These are phyloP conservation scores for Madurella fahalii DNA, from an alignment of 2,329 filamentous ascomycete species.

Conservation along the genomic window DNA sequence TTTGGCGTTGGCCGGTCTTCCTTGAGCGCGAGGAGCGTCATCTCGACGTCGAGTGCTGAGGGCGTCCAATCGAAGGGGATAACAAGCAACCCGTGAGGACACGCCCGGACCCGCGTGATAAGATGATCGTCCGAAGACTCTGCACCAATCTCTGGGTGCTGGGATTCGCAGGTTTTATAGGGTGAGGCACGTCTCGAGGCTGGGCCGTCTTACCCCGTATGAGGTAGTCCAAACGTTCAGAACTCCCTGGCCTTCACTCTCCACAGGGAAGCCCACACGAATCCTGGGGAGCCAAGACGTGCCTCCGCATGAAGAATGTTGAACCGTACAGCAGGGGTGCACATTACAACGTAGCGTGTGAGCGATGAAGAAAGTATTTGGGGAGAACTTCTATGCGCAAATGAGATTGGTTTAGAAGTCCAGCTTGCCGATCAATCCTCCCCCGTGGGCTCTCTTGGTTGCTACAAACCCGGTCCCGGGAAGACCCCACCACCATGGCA, in stretches of 20 bases:
- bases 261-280: constrained; percentile 15
- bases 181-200: neutral
- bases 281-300: constrained; percentile 7
- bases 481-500: too few relatives aligned
- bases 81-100: neutral
- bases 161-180: constrained; percentile 21
- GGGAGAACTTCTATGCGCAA: constrained; percentile 10
- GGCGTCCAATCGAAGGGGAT: neutral
- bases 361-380: too few relatives aligned
- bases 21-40: constrained; percentile 45
- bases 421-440: constrained; percentile 8
- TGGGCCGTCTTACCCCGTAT: constrained; percentile 6
- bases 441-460: constrained; percentile 17
- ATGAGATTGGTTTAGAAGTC: constrained; percentile 11
- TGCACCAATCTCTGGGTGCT: neutral
- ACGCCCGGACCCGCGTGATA: neutral
- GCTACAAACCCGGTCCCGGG: neutral
- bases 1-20: constrained; percentile 56
- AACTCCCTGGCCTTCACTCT: constrained; percentile 6
- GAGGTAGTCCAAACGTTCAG: constrained; percentile 1
- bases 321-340: constrained; percentile 8
- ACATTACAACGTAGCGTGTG: too few relatives aligned
- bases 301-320: constrained; percentile 13
- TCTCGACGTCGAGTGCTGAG: constrained; percentile 17
- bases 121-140: constrained; percentile 4